Conservation (phyloP, 2,329 filamentous ascomycete genomes). For the Colletotrichum spinosum region DNA sequence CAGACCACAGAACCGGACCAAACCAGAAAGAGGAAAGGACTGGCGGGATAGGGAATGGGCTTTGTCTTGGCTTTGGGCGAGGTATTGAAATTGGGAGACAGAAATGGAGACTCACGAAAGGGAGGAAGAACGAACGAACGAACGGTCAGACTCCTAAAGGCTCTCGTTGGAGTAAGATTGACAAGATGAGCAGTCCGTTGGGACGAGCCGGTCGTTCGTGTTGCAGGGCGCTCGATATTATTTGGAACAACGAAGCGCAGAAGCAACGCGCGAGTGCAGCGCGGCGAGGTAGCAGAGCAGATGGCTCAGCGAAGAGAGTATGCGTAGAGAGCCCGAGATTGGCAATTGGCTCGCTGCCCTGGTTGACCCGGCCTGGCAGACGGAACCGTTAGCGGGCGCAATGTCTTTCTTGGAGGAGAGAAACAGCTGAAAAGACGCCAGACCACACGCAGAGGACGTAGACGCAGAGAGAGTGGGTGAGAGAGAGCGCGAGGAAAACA, state of each 20-base stretch:
- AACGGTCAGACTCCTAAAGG: constrained; percentile 31
- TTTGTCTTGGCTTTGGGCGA: constrained; percentile 34
- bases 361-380: constrained; percentile 17
- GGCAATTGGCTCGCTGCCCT: constrained; percentile 14
- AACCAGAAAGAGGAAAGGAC: constrained; percentile 31
- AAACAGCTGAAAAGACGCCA: no score
- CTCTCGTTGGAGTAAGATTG: constrained; percentile 39
- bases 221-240: constrained; percentile 30
- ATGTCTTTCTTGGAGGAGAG: no score
- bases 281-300: constrained; percentile 20
- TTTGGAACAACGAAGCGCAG: constrained; percentile 34
- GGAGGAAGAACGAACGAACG: constrained; percentile 20
- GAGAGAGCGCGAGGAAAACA: background rate
- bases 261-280: background rate
- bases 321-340: background rate
- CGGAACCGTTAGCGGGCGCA: background rate
- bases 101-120: no score
- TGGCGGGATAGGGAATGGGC: constrained; percentile 32
- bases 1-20: constrained; percentile 12
- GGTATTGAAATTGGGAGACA: background rate
- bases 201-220: constrained; percentile 34
- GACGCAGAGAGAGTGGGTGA: no score
- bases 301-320: background rate
- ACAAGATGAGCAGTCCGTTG: constrained; percentile 40
- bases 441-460: background rate